Base-by-base conservation (phyloP, 2,329 filamentous ascomycete species). In the Diatrype stigma region DNA sequence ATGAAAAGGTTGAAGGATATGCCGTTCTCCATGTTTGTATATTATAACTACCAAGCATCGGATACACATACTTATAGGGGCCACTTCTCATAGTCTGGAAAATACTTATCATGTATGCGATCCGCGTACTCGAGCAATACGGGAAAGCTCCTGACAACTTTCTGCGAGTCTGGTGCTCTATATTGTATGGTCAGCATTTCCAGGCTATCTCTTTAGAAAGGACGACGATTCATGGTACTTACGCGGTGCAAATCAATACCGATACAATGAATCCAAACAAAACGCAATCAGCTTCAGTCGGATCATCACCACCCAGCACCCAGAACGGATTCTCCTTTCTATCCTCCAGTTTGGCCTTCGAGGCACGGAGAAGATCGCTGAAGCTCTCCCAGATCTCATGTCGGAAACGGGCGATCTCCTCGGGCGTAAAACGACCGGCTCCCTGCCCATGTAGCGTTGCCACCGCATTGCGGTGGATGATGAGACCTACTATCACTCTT, bases 211-310 rank as follows among this genome's bases (percentile, higher is more conserved):
- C 2, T 11, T 35, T 23, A 12, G 44, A 5, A 14, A 28, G 4
- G 6, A 17, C 2, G n/a, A 46, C 12, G 12, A 14, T 16, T 10
- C 26, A 44, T 1, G 19, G 49, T 46, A 76, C 79, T 69, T 65
- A 84, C 78, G 80, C 78, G 16, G 68, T 68, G 55, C 74, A 79
- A 2, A 81, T 60, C 54, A 86, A 62, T 1, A 67, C 69, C n/a
- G 75, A 76, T 14, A 70, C 67, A 34, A 85, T 66, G 56, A 85
- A 85, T 0, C 78, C 82, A 65, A 79, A 86, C 5, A 86, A 44
- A 0, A 70, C 70, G 1, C 77, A 70, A 62, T 87, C 83, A 1
- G 72, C 79, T 57, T 86, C 82, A 0, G 78, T 81, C 3, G 82
- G 81, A 2, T 63, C 56, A 1, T 72, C 57, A 0, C 78, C 75